phyloP scores from a whole-genome alignment of 371 early-diverging fungal genomes.

The Quaeritorhiza haematococci region DNA sequence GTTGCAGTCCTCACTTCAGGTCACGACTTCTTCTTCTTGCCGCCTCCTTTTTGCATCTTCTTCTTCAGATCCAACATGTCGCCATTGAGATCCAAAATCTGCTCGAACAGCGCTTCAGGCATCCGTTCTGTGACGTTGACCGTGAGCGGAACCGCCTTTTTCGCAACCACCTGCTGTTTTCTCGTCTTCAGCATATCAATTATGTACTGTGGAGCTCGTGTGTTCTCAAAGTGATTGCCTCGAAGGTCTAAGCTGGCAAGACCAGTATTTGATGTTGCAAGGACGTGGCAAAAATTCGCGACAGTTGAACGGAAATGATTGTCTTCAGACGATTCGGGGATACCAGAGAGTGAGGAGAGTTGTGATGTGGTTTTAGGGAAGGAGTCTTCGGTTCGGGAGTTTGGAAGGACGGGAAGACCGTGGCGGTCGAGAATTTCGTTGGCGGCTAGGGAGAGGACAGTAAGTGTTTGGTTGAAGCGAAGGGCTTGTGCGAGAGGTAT shows the following conservation, averaged over 20 bases:
- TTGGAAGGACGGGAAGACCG: not conserved
- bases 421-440: slow-evolving; percentile 26
- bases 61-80: slow-evolving; percentile 21
- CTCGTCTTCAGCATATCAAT: slow-evolving; percentile 28
- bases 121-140: slow-evolving; percentile 26
- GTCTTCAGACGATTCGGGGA: too few relatives aligned
- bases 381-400: too few relatives aligned
- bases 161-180: slow-evolving; percentile 14
- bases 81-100: slow-evolving; percentile 27
- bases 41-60: slow-evolving; percentile 12
- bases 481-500: slow-evolving; percentile 17
- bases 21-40: slow-evolving; percentile 15
- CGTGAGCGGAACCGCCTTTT: slow-evolving; percentile 19
- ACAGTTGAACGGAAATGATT: too few relatives aligned
- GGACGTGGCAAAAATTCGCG: too few relatives aligned
- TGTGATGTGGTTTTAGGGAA: slow-evolving; percentile 8
- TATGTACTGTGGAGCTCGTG: slow-evolving; percentile 16
- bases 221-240: slow-evolving; percentile 26
- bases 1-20: too few relatives aligned
- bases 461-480: slow-evolving; percentile 18
- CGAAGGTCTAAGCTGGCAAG: slow-evolving; percentile 21
- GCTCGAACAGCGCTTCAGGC: slow-evolving; percentile 24
- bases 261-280: slow-evolving; percentile 15
- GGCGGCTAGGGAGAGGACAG: slow-evolving; percentile 19
- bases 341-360: slow-evolving; percentile 17